phyloP scores from a whole-genome alignment of 2,329 filamentous ascomycete species.

The Fusarium sp. region DNA sequence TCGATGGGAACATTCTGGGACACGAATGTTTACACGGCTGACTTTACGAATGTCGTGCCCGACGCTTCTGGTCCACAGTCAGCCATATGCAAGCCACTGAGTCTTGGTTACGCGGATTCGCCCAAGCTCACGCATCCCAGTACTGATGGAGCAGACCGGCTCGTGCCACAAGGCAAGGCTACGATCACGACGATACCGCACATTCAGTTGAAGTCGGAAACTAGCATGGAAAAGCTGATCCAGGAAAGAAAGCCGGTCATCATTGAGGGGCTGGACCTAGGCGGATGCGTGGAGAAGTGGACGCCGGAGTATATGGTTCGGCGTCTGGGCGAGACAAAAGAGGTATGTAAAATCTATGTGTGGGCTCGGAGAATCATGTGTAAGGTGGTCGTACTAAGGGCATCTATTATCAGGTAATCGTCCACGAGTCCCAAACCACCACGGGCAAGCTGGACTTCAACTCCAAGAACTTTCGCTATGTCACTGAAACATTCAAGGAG shows the following conservation, averaged over 20 bases:
- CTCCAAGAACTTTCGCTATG: conserved; percentile 84
- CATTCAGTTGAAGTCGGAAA: conserved; percentile 61
- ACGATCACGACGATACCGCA: conserved; percentile 59
- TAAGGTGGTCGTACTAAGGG: conserved; percentile 8
- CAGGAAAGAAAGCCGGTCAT: conserved; percentile 67
- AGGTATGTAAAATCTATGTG: conserved; percentile 58
- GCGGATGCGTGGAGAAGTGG: conserved; percentile 76
- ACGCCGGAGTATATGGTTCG: conserved; percentile 74
- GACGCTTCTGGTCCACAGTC: not conserved
- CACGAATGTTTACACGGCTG: conserved; percentile 64
- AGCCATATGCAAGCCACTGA: not conserved
- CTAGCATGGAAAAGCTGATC: conserved; percentile 72
- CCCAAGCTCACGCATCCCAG: conserved; percentile 40
- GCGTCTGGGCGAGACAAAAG: conserved; percentile 69
- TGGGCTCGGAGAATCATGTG: not conserved
- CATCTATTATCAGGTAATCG: conserved; percentile 66
- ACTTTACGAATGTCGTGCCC: conserved; percentile 18
- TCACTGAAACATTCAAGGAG: conserved; percentile 72
- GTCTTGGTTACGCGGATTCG: conserved; percentile 44
- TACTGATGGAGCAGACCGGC: not conserved
- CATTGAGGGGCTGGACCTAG: conserved; percentile 74
- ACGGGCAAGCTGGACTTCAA: conserved; percentile 81
- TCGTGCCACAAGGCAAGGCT: conserved; percentile 18
- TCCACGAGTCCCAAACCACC: conserved; percentile 72
- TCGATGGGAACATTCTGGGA: conserved; percentile 93